Base-by-base conservation (phyloP, 805 yeast genomes). In the Yamadazyma laniorum region DNA sequence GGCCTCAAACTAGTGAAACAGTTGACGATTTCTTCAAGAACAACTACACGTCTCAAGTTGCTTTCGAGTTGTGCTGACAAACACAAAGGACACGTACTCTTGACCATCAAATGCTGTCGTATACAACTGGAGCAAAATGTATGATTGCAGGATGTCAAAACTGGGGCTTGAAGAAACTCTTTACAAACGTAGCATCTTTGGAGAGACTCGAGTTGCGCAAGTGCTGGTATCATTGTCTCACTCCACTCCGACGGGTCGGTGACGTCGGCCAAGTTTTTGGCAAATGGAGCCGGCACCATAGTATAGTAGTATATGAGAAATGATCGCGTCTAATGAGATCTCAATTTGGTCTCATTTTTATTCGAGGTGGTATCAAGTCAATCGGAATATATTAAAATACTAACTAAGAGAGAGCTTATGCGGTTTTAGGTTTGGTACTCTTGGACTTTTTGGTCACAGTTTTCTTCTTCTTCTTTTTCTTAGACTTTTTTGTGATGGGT, bases 111-210 rank as follows among this genome's bases (percentile, higher is more conserved):
- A 45, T 82, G 78, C 44, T 83, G 76, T 41, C 96, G 69, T 19
- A 90, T 85, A 57, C 98, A 90, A 11, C 80, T 70, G 0, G 95
- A 86, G 59, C 98, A 90, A 57, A 88, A 90, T 1, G 90, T 81
- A 58, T 90, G 97, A 25, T 85, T 82, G 65, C 98, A 90, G 2
- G 82, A 74, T 1, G 96, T 85, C 29, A 84, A 62, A 25, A 87
- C 86, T 1, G 98, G 96, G 0, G 90, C 85, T 22, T 64, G 72
- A 38, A 85, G 67, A 46, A 83, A 77, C 43, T 88, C 96, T 51
- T 89, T 86, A 59, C 98, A 90, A 7, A 90, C 84, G 50, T 84
- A 89, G 55, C 98, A 90, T 52, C 95, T 56, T 35, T 88, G 65
- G 18, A 82, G 65, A 2, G 87, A 70, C 46, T 90, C 96, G 2